These are phyloP conservation scores for Xanthoconium stramineum DNA, from an alignment of 768 basidiomycete genomes.

Conservation along the genomic window DNA sequence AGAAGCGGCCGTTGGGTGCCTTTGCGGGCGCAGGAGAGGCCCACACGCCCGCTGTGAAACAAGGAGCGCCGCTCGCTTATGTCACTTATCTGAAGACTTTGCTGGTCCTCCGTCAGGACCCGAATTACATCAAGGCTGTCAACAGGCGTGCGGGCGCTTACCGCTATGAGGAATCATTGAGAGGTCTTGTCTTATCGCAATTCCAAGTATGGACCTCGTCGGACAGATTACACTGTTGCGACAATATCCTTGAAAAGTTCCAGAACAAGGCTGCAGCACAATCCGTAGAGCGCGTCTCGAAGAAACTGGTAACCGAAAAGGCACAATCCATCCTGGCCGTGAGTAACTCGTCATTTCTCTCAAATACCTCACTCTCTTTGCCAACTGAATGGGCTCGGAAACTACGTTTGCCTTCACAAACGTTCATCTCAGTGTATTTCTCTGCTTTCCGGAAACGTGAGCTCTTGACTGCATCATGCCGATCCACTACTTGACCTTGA, in stretches of 20 bases:
- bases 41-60: constrained; percentile 80
- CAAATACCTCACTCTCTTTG: not conserved
- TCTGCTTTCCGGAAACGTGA: constrained; percentile 90
- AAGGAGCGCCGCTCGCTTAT: no score
- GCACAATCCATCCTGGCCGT: constrained; percentile 71
- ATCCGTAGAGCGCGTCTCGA: constrained; percentile 87
- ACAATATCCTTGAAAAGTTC: constrained; percentile 95
- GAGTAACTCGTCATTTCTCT: constrained; percentile 17
- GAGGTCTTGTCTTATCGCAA: constrained; percentile 53
- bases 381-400: constrained; percentile 49
- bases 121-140: constrained; percentile 83
- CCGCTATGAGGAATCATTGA: constrained; percentile 69
- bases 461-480: constrained; percentile 24
- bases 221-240: constrained; percentile 88
- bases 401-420: constrained; percentile 80
- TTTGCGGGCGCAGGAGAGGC: constrained; percentile 57
- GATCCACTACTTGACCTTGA: not conserved
- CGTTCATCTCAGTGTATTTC: constrained; percentile 94
- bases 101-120: constrained; percentile 84
- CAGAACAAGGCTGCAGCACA: constrained; percentile 73
- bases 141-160: constrained; percentile 86
- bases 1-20: constrained; percentile 44
- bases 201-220: not conserved
- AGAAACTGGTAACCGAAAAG: constrained; percentile 70
- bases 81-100: no score